phyloP scores from a whole-genome alignment of 306 rosid genomes.

The Clitoria ternatea region DNA sequence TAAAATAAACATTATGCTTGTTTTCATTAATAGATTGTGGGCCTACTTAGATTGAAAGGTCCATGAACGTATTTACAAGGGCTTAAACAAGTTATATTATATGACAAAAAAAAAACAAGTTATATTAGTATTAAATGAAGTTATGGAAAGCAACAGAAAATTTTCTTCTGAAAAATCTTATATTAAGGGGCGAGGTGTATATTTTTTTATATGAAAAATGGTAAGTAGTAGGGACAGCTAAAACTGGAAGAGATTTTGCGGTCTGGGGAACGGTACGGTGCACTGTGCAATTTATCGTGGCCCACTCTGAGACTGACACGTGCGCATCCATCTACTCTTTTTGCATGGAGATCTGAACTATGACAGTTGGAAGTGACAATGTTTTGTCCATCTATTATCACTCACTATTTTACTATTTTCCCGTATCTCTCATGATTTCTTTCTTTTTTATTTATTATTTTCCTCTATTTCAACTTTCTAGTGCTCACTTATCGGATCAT shows the following conservation, averaged over 20 bases:
- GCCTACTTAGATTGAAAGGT: too few relatives aligned
- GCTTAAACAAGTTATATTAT: too few relatives aligned
- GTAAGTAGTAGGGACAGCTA: constrained; percentile 9
- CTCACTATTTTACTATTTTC: not conserved
- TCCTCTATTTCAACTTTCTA: not conserved
- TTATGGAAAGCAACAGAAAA: too few relatives aligned
- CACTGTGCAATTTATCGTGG: not conserved
- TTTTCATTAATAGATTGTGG: too few relatives aligned
- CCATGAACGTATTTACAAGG: too few relatives aligned
- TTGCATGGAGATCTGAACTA: constrained; percentile 25
- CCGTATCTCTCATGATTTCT: not conserved
- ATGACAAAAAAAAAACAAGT: too few relatives aligned
- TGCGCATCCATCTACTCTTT: not conserved
- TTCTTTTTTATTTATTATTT: not conserved
- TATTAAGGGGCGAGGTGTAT: too few relatives aligned
- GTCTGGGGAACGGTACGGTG: constrained; percentile 29
- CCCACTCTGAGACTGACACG: not conserved
- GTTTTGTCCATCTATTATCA: not conserved
- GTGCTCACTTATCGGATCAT: too few relatives aligned
- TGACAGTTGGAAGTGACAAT: constrained; percentile 39
- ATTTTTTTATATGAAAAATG: too few relatives aligned
- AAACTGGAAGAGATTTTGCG: constrained; percentile 27
- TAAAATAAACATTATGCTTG: too few relatives aligned
- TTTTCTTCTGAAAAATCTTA: too few relatives aligned
- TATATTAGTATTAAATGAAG: too few relatives aligned